Evolutionary conservation across 768 basidiomycete species (phyloP).

Genomic region (Psilocybe cyanescens): DNA sequence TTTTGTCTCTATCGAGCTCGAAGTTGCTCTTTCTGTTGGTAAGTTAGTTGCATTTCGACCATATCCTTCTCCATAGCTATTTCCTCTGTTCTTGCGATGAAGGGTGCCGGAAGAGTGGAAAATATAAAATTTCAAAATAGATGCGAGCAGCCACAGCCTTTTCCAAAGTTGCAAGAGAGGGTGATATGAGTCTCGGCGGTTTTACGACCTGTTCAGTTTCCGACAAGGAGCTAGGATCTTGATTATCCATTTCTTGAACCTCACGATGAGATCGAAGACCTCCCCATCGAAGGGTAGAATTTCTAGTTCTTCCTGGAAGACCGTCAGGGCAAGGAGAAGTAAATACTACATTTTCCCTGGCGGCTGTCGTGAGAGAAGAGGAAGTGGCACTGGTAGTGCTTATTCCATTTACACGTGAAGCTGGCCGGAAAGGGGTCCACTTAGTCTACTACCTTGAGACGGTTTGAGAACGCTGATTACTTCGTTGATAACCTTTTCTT

Average conservation of each 20-base stretch:
- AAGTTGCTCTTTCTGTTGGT: slow-evolving; percentile 71
- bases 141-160: slow-evolving; percentile 91
- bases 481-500: slow-evolving; percentile 76
- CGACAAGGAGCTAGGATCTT: slow-evolving; percentile 33
- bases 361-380: slow-evolving; percentile 78
- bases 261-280: slow-evolving; percentile 70
- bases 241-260: slow-evolving; percentile 61
- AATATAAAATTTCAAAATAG: slow-evolving; percentile 93
- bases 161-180: slow-evolving; percentile 90
- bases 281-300: slow-evolving; percentile 64
- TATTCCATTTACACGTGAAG: slow-evolving; percentile 83
- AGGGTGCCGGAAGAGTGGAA: slow-evolving; percentile 81
- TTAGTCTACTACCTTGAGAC: slow-evolving; percentile 44
- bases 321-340: slow-evolving; percentile 48
- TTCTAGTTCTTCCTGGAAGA: slow-evolving; percentile 58
- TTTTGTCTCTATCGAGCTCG: slow-evolving; percentile 82
- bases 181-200: slow-evolving; percentile 65
- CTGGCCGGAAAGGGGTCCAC: slow-evolving; percentile 49
- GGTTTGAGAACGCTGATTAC: slow-evolving; percentile 73
- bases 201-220: slow-evolving; percentile 31
- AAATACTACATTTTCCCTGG: slow-evolving; percentile 66
- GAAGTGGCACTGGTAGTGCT: slow-evolving; percentile 60
- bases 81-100: slow-evolving; percentile 86
- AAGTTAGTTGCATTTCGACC: slow-evolving; percentile 69
- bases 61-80: slow-evolving; percentile 91